Base-by-base conservation (phyloP, 169 alveolate genomes). In the Plasmodium fragile region DNA sequence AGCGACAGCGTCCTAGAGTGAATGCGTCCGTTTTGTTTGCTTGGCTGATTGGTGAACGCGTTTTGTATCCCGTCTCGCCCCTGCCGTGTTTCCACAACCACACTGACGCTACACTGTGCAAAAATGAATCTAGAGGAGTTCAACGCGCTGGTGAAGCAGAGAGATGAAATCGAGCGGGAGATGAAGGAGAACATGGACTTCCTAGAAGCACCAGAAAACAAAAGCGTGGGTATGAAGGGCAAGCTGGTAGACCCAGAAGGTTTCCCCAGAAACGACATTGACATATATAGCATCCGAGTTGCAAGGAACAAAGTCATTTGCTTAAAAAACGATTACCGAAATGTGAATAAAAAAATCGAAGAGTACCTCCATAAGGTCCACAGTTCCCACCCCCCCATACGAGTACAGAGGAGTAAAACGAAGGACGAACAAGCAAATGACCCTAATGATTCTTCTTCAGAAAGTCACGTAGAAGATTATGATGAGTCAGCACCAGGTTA, bases 221-320 rank as follows among this genome's bases (percentile, higher is more conserved):
- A 95, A 73, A 36, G 82, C 11, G 96, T 96, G 22, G 97, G 97
- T 2, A 45, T 96, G 94, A 34, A 78, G 8, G 96, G 96, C 25
- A 92, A 96, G 11, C 92, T 96, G 43, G 85, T 96, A 16, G 97
- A 96, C 78, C 28, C 79, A 25, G 97, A 96, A 41, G 95, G 95
- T 28, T 96, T 93, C 49, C 97, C 97, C 22, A 30, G 96, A 36
- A 81, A 92, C 36, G 97, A 95, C 73, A 95, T 96, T 25, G 97
- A 96, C 52, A 83, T 96, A 49, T 96, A 92, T 72, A 95, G 95
- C 49, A 94, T 96, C 49, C 80, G 97, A 32, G 83, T 93, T 6
- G 97, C 97, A 7, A 55, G 97, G 43, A 94, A 95, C 49, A 85
- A 95, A n/a, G 81, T 96, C 3, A 72, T 71, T 18, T 94, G 97